A percentile compares a stretch with the other conserved stretches of the same genome.
These are phyloP conservation scores for Colletotrichum sp. DNA, from an alignment of 2,329 filamentous ascomycete species.

Conservation along the genomic window DNA sequence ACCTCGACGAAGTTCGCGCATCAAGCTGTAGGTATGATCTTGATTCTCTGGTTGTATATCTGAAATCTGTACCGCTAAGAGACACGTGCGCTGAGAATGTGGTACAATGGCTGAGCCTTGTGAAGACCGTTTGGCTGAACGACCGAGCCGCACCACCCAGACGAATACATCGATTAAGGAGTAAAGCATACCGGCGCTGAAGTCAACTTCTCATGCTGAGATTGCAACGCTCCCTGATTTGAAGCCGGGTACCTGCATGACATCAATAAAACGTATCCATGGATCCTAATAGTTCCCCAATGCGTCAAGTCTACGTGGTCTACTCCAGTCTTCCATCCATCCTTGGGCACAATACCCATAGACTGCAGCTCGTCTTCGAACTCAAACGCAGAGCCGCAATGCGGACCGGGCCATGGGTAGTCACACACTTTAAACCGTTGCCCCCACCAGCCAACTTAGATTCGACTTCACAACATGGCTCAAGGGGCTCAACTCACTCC, in stretches of 20 bases:
- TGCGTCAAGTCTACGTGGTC: rapidly evolving
- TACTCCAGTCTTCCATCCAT: background rate
- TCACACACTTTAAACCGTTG: background rate
- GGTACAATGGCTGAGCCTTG: background rate
- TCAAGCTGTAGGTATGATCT: background rate
- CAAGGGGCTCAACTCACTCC: background rate
- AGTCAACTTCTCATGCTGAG: background rate
- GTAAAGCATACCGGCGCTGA: rapidly evolving
- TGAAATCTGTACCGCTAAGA: no score
- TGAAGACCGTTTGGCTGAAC: background rate
- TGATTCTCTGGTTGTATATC: background rate
- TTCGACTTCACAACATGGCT: background rate
- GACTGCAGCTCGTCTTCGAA: background rate
- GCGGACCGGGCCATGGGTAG: background rate
- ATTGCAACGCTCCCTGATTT: background rate
- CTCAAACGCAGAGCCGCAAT: background rate
- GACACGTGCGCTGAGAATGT: background rate
- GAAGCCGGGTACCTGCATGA: background rate
- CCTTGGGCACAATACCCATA: background rate
- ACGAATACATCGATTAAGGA: background rate
- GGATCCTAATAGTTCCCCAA: rapidly evolving
- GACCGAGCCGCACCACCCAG: rapidly evolving
- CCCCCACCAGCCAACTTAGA: background rate
- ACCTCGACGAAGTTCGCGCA: background rate
- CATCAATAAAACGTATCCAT: background rate